Evolutionary conservation across 1,284 basidiomycete genomes (phyloP), one percentile per base, ranked within the genome.

Genomic region (Trichosporon coremiiforme): DNA sequence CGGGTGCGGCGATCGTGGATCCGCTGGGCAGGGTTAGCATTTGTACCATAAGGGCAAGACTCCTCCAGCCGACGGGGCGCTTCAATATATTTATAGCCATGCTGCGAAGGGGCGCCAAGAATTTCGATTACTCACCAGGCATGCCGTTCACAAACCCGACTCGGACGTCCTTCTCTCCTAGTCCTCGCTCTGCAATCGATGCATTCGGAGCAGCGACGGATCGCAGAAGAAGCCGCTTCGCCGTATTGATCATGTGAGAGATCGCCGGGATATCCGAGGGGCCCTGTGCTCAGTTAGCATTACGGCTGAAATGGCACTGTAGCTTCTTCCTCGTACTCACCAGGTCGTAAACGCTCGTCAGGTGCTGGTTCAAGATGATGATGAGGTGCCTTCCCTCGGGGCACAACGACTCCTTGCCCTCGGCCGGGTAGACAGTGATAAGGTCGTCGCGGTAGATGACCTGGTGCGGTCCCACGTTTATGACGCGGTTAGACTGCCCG

Each of bases 331-430:
- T 25, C 47, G 41, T 68, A 77, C 82, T 74, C 66, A 83, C 83
- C 31, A 84, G 72, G 3, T 80, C 75, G 65, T 84, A 82, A 4
- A 84, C 79, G 60, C 70, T 79, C 60, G 80, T 77, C 12, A 80
- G 35, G 68, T 84, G 83, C 29, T 68, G 65, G 66, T 83, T 83
- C 64, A 82, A 50, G 2, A 80, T 78, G 10, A 82, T 68, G 7
- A 83, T 77, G 36, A 82, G 38, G 69, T 84, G 83, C 33, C 75
- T 77, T n/a, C 79, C 82, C 10, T 74, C 75, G 2, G 64, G 33
- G 22, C 77, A 76, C 50, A 82, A 65, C 17, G 77, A 68, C 67
- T 81, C 80, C 65, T 79, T 80, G 5, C 78, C 79, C 22, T 73
- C 72, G 6, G 81, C 80, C 15, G 71, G 70, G 63, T 76, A 80